Evolutionary conservation across 139 green algal species (phyloP).

Genomic region (Closterium sp.): DNA sequence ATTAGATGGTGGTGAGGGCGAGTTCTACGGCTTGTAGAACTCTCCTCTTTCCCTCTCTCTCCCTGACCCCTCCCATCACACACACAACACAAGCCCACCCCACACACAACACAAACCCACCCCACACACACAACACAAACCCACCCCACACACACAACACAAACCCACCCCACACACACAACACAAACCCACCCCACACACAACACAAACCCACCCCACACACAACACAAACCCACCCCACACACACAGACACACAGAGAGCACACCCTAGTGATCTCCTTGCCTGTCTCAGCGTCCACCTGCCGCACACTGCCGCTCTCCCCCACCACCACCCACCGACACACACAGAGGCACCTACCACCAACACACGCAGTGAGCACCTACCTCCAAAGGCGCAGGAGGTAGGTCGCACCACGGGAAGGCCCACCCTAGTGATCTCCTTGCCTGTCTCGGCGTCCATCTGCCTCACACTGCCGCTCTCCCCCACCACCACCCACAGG

Average conservation of each 20-base stretch:
- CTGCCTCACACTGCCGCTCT: constrained; percentile 59
- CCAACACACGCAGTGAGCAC: no score
- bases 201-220: not conserved
- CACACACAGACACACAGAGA: constrained; percentile 30
- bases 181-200: not conserved
- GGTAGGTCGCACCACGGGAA: no score
- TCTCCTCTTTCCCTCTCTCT: no score
- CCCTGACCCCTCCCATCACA: no score
- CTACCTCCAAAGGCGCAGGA: no score
- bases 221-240: constrained; percentile 42
- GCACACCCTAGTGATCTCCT: constrained; percentile 51
- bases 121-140: not conserved
- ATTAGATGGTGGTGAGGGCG: no score
- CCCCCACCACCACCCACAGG: constrained; percentile 64
- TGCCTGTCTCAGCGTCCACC: constrained; percentile 56
- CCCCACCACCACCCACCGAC: constrained; percentile 56
- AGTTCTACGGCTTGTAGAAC: no score
- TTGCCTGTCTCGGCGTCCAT: constrained; percentile 57
- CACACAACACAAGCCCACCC: no score
- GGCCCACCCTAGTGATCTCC: constrained; percentile 48
- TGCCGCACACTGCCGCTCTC: constrained; percentile 61
- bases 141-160: constrained; percentile 8
- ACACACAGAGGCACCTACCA: no score
- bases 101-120: no score
- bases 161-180: not conserved